Evolutionary conservation across 2,329 filamentous ascomycete genomes (phyloP).

Genomic region (Stagonosporopsis rhizophila): DNA sequence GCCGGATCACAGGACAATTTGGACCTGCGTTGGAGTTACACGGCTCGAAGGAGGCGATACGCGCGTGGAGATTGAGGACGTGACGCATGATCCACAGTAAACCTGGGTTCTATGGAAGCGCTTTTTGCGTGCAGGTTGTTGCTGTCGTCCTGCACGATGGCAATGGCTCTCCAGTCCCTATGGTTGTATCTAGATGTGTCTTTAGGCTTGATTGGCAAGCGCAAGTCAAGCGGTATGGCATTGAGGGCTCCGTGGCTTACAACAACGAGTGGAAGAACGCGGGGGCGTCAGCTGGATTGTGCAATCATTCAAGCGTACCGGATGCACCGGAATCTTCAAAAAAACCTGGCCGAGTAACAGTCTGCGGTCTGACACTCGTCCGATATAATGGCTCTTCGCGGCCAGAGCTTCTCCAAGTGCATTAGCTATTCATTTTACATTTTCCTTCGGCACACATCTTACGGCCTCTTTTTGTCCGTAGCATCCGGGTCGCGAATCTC

Average conservation of each 20-base stretch:
- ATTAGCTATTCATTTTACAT: neutral
- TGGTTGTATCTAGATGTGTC: neutral
- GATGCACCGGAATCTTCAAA: slow-evolving; percentile 1
- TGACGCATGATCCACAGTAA: slow-evolving; percentile 18
- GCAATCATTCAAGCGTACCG: neutral
- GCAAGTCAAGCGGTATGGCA: neutral
- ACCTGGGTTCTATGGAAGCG: too few species aligned
- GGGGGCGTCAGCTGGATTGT: neutral
- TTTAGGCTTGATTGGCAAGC: neutral
- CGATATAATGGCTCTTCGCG: neutral
- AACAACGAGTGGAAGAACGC: neutral
- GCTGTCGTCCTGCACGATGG: neutral
- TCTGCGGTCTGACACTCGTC: neutral
- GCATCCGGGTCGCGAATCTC: slow-evolving; percentile 18
- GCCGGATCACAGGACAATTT: slow-evolving; percentile 33
- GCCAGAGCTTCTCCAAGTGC: neutral
- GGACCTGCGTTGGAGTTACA: slow-evolving; percentile 31
- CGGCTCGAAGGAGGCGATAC: slow-evolving; percentile 51
- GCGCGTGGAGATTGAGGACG: slow-evolving; percentile 34
- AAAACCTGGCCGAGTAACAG: neutral
- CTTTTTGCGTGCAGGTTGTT: neutral
- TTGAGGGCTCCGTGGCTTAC: neutral
- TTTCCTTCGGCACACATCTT: neutral
- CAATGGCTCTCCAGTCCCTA: neutral
- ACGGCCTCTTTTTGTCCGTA: slow-evolving; percentile 27